Base-by-base conservation (phyloP, 352 stramenopile species). In the Phytophthora europaea region DNA sequence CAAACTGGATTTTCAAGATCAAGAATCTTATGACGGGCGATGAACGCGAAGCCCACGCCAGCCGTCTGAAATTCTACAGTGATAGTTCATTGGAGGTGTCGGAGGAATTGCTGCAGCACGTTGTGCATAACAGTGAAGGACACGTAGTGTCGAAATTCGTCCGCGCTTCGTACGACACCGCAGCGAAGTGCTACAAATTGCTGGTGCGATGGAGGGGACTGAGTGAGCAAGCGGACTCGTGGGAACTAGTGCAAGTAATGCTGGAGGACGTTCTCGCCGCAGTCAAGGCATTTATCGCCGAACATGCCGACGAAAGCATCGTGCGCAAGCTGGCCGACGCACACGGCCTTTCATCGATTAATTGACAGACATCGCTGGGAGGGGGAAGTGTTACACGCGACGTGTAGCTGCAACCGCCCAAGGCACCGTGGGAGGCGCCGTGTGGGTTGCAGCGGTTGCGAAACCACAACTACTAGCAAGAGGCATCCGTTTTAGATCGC, bases 81-180 rank as follows among this genome's bases (percentile, higher is more conserved):
- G 71, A 74, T 62, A 22, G 15, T 6, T 47, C 62, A 9, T 23
- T 64, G 28, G 38, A 71, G 28, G 20, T 78, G 2, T 55, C 63
- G 16, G 56, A 61, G 51, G 67, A 78, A 36, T 31, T 75, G 5
- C 38, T 73, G 23, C 34, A 23, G 9, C 60, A 70, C 20, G 50
- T 78, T 15, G 48, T 58, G 6, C 65, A 74, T 53, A 74, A 71
- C 40, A 70, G 63, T 48, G 71, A 78, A 48, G 61, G 57, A 5
- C 58, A 74, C 58, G 57, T 69, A 12, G 67, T 78, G 4, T 48
- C 54, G 13, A 59, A 26, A 16, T 63, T 67, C 47, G 10, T 57
- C n/a, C 18, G 36, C 15, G 48, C 53, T 20, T 34, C 26, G 18
- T 50, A 52, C 33, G 22, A 57, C n/a, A 28, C 51, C 12, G 6